Conservation (phyloP, 768 basidiomycete species). For the Naganishia randhawae region DNA sequence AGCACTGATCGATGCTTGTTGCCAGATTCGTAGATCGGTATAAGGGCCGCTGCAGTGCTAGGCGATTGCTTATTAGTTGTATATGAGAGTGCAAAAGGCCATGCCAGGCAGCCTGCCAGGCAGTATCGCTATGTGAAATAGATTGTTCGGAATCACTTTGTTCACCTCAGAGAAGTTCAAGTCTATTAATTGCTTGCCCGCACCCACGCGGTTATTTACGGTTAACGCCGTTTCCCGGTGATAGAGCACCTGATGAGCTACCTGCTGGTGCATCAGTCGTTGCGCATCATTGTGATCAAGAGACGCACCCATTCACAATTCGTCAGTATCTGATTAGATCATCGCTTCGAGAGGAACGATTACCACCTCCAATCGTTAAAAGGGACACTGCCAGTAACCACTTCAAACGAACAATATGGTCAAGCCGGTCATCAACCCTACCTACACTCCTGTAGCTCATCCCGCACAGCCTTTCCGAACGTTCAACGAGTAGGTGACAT, state of each 20-base stretch:
- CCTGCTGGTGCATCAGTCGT: neutral
- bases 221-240: slow-evolving; percentile 17
- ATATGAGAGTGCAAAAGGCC: too few species aligned
- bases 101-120: too few species aligned
- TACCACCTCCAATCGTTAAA: neutral
- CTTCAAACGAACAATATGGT: neutral
- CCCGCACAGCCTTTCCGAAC: slow-evolving; percentile 15
- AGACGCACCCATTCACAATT: too few species aligned
- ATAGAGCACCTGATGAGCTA: neutral
- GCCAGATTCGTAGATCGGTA: slow-evolving; percentile 2
- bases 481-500: neutral
- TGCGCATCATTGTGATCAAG: too few species aligned
- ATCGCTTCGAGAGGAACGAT: neutral
- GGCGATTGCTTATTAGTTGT: too few species aligned
- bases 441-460: slow-evolving; percentile 18
- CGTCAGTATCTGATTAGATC: too few species aligned
- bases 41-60: neutral
- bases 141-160: neutral
- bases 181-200: neutral
- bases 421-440: slow-evolving; percentile 17
- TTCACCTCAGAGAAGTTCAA: neutral
- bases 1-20: slow-evolving; percentile 19
- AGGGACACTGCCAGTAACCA: neutral
- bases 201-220: slow-evolving; percentile 14
- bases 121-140: too few species aligned